Evolutionary conservation across 2,329 filamentous ascomycete species (phyloP).

Genomic region (Trichoderma sp.): DNA sequence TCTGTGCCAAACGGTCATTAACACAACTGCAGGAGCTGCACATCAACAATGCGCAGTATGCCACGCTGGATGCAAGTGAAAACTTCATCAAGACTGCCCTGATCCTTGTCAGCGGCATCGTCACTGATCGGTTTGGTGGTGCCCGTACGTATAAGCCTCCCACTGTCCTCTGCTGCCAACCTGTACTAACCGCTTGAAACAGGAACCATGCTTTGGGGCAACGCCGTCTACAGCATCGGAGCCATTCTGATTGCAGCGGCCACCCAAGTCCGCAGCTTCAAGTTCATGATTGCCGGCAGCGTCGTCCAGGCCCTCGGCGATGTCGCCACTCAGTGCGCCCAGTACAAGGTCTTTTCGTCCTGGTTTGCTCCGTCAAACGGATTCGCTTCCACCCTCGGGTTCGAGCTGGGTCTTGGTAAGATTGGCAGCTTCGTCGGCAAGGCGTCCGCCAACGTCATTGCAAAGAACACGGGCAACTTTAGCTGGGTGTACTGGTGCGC

Average conservation of each 20-base stretch:
- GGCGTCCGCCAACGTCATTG: constrained; percentile 61
- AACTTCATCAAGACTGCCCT: constrained; percentile 63
- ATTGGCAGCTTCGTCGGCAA: constrained; percentile 64
- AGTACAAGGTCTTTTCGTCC: constrained; percentile 66
- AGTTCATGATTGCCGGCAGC: constrained; percentile 61
- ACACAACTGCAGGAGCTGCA: constrained; percentile 47
- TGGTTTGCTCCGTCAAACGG: constrained; percentile 65
- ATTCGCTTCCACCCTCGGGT: constrained; percentile 62
- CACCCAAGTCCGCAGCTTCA: constrained; percentile 57
- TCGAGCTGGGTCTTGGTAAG: constrained; percentile 63
- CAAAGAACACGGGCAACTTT: constrained; percentile 59
- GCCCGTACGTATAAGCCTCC: constrained; percentile 44
- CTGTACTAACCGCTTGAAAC: background rate
- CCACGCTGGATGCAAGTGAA: constrained; percentile 61
- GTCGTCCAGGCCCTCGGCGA: constrained; percentile 62
- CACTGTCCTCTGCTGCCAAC: background rate
- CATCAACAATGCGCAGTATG: constrained; percentile 63
- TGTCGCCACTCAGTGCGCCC: constrained; percentile 64
- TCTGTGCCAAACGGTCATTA: background rate
- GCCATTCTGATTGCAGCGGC: constrained; percentile 62
- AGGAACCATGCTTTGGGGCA: constrained; percentile 62
- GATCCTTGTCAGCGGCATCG: constrained; percentile 56
- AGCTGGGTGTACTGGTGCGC: constrained; percentile 64
- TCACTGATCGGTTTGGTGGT: constrained; percentile 62
- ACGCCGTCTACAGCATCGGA: constrained; percentile 59